Evolutionary conservation across 495 filamentous ascomycete genomes (phyloP).

Genomic region (Bryoglossum gracile): DNA sequence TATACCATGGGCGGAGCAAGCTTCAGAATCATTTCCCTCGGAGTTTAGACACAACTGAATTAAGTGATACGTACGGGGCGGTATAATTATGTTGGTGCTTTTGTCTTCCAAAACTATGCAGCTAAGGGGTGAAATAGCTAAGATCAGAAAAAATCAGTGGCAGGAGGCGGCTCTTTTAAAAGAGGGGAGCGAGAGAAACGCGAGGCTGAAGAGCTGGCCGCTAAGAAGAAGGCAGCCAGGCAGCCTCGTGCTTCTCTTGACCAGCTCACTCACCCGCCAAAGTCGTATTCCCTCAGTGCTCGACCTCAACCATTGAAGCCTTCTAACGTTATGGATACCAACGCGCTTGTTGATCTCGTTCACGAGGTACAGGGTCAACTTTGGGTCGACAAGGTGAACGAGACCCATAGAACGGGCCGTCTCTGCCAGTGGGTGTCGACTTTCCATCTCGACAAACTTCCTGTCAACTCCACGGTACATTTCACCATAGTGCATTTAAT

Average conservation of each 20-base stretch:
- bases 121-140: no score
- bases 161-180: no score
- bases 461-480: slow-evolving; percentile 28
- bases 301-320: slow-evolving; percentile 1
- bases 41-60: no score
- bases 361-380: slow-evolving; percentile 2
- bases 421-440: slow-evolving; percentile 34
- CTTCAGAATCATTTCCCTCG: no score
- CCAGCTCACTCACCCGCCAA: neutral
- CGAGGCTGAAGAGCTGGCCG: slow-evolving; percentile 8
- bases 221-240: slow-evolving; percentile 5
- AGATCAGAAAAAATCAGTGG: no score
- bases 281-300: neutral
- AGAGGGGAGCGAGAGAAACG: slow-evolving; percentile 9
- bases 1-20: no score
- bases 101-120: no score
- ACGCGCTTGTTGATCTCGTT: slow-evolving; percentile 5
- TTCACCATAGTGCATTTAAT: slow-evolving; percentile 33
- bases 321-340: slow-evolving; percentile 2
- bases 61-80: no score
- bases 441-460: slow-evolving; percentile 31
- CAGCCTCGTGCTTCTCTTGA: neutral
- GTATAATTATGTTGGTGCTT: no score
- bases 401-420: slow-evolving; percentile 24
- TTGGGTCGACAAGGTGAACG: slow-evolving; percentile 34